These are phyloP conservation scores for Tolypocladium tropicale DNA, from an alignment of 2,329 filamentous ascomycete species.

Conservation along the genomic window DNA sequence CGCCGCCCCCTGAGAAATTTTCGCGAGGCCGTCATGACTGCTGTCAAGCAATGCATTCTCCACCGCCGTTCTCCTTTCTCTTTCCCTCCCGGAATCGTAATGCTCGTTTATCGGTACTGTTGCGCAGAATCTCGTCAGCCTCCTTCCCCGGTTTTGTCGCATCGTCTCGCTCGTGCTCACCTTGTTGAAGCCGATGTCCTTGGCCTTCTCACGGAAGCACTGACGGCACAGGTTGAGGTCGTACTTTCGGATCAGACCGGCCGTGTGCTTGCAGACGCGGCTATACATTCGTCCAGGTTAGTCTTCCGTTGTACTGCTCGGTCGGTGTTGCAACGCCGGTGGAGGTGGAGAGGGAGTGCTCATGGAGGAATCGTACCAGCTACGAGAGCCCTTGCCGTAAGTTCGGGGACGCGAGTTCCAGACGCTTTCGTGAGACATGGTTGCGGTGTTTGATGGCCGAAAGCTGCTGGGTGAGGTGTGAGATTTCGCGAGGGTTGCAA, in stretches of 20 bases:
- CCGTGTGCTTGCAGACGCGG: constrained; percentile 78
- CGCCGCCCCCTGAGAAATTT: constrained; percentile 29
- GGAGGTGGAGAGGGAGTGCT: not conserved
- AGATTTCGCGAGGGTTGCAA: constrained; percentile 21
- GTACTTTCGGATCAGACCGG: constrained; percentile 99
- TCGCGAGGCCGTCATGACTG: constrained; percentile 19
- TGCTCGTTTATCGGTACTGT: constrained; percentile 27
- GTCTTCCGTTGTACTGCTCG: not conserved
- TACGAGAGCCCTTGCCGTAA: constrained; percentile 93
- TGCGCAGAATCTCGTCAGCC: constrained; percentile 8
- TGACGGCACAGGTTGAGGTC: constrained; percentile 82
- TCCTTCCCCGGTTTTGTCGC: not conserved
- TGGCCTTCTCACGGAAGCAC: constrained; percentile 66
- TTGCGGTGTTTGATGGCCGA: constrained; percentile 28
- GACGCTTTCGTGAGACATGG: constrained; percentile 78
- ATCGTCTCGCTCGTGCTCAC: constrained; percentile 26
- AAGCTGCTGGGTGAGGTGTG: constrained; percentile 15
- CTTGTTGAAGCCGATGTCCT: constrained; percentile 67
- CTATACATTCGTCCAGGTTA: constrained; percentile 22
- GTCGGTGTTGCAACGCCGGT: not conserved
- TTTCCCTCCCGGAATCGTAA: constrained; percentile 7
- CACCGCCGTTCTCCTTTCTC: constrained; percentile 6
- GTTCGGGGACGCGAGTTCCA: constrained; percentile 97
- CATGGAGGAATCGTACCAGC: constrained; percentile 57
- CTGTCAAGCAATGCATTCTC: constrained; percentile 12